A percentile compares a stretch with the other conserved stretches of the same genome.
phyloP scores from a whole-genome alignment of 441 rosid genomes.

The Euphorbia celastroides region DNA sequence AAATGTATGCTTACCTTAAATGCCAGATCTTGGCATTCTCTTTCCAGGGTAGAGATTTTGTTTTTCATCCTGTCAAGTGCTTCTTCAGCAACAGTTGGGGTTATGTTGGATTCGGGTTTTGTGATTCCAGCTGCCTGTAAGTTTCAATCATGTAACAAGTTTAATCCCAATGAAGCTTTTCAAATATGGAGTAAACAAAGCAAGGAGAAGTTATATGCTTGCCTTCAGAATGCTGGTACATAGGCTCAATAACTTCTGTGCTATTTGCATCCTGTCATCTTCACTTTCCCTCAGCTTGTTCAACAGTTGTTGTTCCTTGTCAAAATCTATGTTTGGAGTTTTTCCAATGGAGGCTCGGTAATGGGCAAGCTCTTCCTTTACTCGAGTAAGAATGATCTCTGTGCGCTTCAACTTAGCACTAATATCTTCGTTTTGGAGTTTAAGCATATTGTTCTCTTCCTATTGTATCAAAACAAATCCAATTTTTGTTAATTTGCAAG shows the following conservation, averaged over 20 bases:
- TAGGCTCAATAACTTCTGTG: slow-evolving; percentile 56
- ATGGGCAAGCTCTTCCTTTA: slow-evolving; percentile 51
- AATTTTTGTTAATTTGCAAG: not conserved
- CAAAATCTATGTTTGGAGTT: slow-evolving; percentile 39
- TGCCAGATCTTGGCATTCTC: slow-evolving; percentile 62
- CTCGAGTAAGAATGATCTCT: slow-evolving; percentile 51
- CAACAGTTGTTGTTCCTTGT: slow-evolving; percentile 45
- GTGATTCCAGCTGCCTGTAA: slow-evolving; percentile 63
- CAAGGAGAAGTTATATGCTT: slow-evolving; percentile 4
- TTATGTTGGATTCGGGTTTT: slow-evolving; percentile 44
- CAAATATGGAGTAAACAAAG: slow-evolving; percentile 1
- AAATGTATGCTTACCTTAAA: slow-evolving; percentile 39
- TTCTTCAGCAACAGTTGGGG: slow-evolving; percentile 67
- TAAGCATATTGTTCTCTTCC: slow-evolving; percentile 92
- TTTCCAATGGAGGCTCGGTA: slow-evolving; percentile 36
- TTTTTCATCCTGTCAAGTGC: slow-evolving; percentile 64
- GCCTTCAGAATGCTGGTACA: slow-evolving; percentile 77
- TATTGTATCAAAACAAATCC: slow-evolving; percentile 31
- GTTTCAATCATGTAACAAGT: slow-evolving; percentile 2
- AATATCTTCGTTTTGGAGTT: slow-evolving; percentile 61
- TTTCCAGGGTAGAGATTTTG: slow-evolving; percentile 52
- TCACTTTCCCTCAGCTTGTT: slow-evolving; percentile 68
- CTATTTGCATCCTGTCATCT: slow-evolving; percentile 61
- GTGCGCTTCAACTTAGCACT: slow-evolving; percentile 39
- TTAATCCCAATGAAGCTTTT: not conserved